These are phyloP conservation scores for Trichoderma cornu-damae DNA, from an alignment of 2,329 filamentous ascomycete species.

Conservation along the genomic window DNA sequence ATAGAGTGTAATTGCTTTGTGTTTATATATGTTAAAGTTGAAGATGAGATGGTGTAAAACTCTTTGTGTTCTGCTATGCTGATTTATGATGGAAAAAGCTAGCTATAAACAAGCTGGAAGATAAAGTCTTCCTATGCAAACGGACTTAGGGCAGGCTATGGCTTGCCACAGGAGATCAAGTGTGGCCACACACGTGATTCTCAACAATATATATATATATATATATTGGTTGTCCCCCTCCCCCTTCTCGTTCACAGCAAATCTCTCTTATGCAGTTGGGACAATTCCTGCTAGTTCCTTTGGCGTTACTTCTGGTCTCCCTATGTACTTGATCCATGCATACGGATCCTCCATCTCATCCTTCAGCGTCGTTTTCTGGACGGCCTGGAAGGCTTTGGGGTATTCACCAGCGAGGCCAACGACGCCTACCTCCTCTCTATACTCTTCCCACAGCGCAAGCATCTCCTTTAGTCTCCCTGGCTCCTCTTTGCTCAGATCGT, in stretches of 20 bases:
- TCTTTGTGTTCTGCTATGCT: neutral
- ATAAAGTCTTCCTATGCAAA: no score
- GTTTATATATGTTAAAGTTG: no score
- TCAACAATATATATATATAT: no score
- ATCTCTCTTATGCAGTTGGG: neutral
- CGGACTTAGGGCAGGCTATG: no score
- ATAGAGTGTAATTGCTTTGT: neutral
- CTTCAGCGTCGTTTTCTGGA: neutral
- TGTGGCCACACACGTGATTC: no score
- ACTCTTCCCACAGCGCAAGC: slow-evolving; percentile 32
- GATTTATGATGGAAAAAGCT: no score
- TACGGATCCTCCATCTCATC: slow-evolving; percentile 16
- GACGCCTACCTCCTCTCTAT: slow-evolving; percentile 25
- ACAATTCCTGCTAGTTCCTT: neutral
- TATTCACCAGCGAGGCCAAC: slow-evolving; percentile 14
- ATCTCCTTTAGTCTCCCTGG: slow-evolving; percentile 28
- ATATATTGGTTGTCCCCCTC: no score
- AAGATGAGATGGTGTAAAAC: no score
- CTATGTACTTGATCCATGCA: slow-evolving; percentile 17
- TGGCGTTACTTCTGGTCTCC: slow-evolving; percentile 4
- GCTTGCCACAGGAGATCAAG: no score
- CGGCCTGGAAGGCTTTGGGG: neutral
- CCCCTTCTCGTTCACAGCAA: no score
- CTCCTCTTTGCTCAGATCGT: slow-evolving; percentile 27
- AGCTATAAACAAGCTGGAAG: no score